Conservation (phyloP, 257 asterid species). For the Jasminum sambac region DNA sequence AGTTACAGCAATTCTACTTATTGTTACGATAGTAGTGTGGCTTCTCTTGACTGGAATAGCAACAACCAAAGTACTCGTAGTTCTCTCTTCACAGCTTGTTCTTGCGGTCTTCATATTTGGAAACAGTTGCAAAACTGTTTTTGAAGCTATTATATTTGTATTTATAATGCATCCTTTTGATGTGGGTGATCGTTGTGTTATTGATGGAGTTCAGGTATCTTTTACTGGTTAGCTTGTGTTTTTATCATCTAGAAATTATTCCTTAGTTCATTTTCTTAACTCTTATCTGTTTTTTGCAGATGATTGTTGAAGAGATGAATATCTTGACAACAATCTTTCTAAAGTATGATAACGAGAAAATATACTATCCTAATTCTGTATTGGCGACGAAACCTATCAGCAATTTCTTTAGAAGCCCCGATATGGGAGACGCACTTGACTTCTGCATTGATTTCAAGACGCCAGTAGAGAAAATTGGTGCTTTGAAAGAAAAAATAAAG, state of each 20-base stretch:
- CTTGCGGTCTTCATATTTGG: conserved; percentile 80
- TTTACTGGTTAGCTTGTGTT: not conserved
- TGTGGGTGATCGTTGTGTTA: conserved; percentile 85
- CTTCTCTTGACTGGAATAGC: conserved; percentile 77
- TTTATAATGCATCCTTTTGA: conserved; percentile 91
- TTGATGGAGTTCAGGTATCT: conserved; percentile 78
- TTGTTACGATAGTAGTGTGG: conserved; percentile 61
- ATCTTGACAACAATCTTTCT: conserved; percentile 72
- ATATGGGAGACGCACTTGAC: conserved; percentile 76
- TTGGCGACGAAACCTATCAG: conserved; percentile 78
- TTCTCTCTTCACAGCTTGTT: conserved; percentile 81
- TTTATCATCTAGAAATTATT: not conserved
- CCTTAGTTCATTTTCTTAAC: conserved; percentile 11
- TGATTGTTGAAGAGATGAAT: conserved; percentile 93
- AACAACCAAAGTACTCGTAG: conserved; percentile 69
- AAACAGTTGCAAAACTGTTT: conserved; percentile 85
- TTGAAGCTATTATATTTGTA: conserved; percentile 78
- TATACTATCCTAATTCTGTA: conserved; percentile 78
- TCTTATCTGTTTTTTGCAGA: conserved; percentile 36
- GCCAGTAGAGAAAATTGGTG: conserved; percentile 71
- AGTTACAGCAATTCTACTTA: conserved; percentile 48
- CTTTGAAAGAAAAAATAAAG: conserved; percentile 60
- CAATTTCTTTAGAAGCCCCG: conserved; percentile 91
- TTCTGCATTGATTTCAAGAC: conserved; percentile 80
- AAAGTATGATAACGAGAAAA: conserved; percentile 63